phyloP scores from a whole-genome alignment of 495 filamentous ascomycete species.

The Trichocladium antarcticum region DNA sequence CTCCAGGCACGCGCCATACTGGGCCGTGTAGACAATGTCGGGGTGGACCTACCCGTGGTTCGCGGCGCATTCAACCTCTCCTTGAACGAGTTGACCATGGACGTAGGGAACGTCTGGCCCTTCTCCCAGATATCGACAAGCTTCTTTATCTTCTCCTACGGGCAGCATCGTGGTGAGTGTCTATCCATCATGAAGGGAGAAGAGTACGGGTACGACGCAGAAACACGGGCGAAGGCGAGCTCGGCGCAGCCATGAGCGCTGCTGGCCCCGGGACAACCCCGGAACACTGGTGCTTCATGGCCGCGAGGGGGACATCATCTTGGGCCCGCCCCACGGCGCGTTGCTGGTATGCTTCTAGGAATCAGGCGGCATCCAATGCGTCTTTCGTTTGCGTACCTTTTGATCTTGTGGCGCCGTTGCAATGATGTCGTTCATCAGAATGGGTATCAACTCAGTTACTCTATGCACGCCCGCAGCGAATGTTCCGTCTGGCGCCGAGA shows the following conservation, averaged over 20 bases:
- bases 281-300: no score
- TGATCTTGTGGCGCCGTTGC: conserved; percentile 82
- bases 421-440: conserved; percentile 91
- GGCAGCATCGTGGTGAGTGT: conserved; percentile 31
- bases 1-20: neutral
- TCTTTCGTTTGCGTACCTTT: conserved; percentile 68
- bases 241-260: neutral
- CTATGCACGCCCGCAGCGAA: conserved; percentile 91
- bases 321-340: conserved; percentile 1
- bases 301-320: neutral
- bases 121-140: conserved; percentile 98
- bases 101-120: conserved; percentile 73
- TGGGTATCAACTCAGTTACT: conserved; percentile 87
- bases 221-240: neutral
- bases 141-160: conserved; percentile 93
- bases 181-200: conserved; percentile 16
- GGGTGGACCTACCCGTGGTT: conserved; percentile 51
- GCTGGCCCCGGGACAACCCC: no score
- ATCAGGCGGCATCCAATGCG: conserved; percentile 9
- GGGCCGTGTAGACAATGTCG: neutral
- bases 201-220: conserved; percentile 5
- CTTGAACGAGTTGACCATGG: conserved; percentile 78
- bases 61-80: conserved; percentile 58
- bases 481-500: conserved; percentile 72
- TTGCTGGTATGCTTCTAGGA: neutral